Evolutionary conservation across 2,329 filamentous ascomycete genomes (phyloP), one percentile per base, ranked within the genome.

Genomic region (Colletotrichum somersetense): DNA sequence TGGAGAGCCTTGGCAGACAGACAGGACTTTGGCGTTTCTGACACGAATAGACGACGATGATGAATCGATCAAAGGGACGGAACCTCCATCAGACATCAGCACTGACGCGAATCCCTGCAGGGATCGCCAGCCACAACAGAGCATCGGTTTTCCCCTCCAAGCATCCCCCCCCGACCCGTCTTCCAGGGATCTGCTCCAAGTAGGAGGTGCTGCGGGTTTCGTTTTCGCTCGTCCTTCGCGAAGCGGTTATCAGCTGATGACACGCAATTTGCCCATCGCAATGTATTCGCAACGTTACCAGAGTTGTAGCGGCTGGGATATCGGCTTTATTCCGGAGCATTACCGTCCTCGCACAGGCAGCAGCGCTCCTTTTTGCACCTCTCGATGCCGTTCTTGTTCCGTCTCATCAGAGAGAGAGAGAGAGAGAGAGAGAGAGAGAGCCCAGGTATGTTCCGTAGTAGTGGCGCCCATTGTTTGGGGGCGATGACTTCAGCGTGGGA

Each of bases 91-190:
- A 74, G 72, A 69, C 69, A 69, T 69, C 72, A 65, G 62, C 23
- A 58, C 65, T 52, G 62, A 70, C 46, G 33, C 46, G 62, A 57
- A 73, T 56, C 73, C 71, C 71, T 74, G 73, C 40, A 58, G 56
- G 58, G 73, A 73, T 74, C 71, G 73, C 64, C 73, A 73, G 67
- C 73, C 71, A 74, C 67, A 67, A 61, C 46, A 63, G 56, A 73
- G 59, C 69, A 64, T 74, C 71, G 73, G 73, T 53, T 72, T 72
- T 66, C 73, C 73, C 66, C 40, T 65, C 55, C n/a, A 62, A 73
- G 63, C 55, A 73, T 61, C 69, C 26, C 69, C 69, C 63, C 73
- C 73, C 55, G 71, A 63, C 71, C 67, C 63, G 50, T 62, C 30
- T 42, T 66, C 23, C 67, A 66, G 46, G 71, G 67, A 73, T 66